Evolutionary conservation across 176 grass and related monocot genomes (phyloP).

Genomic region (Eragrostis nindensis): DNA sequence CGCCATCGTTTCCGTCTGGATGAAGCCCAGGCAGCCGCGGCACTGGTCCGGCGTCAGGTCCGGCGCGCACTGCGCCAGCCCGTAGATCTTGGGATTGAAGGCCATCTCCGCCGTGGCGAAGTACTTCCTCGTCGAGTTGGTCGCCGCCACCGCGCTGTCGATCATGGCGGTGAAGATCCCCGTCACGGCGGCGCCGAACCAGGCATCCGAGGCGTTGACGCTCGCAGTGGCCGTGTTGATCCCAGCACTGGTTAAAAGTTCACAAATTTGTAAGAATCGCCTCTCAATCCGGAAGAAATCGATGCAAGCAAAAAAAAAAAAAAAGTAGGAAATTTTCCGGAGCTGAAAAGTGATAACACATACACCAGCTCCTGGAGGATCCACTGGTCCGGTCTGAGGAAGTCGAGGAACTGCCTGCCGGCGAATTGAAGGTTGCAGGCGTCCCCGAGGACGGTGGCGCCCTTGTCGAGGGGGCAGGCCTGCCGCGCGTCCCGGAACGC

Average conservation of each 20-base stretch:
- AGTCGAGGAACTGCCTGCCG: slow-evolving; percentile 54
- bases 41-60: slow-evolving; percentile 35
- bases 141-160: slow-evolving; percentile 9
- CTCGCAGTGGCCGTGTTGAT: fast-evolving
- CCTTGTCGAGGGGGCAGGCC: slow-evolving; percentile 40
- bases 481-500: slow-evolving; percentile 36
- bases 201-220: background rate
- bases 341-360: too few relatives aligned
- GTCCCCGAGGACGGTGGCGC: slow-evolving; percentile 44
- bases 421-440: slow-evolving; percentile 59
- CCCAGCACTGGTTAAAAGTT: background rate
- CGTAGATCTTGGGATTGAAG: slow-evolving; percentile 52
- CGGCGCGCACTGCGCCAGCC: slow-evolving; percentile 52
- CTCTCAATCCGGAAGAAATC: background rate
- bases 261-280: background rate
- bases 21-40: slow-evolving; percentile 16
- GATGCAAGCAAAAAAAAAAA: too few relatives aligned
- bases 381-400: slow-evolving; percentile 30
- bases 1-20: fast-evolving
- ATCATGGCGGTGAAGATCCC: slow-evolving; percentile 19
- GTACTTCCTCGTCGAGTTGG: slow-evolving; percentile 40
- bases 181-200: slow-evolving; percentile 33
- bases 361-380: slow-evolving; percentile 2
- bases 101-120: slow-evolving; percentile 45
- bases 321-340: background rate